Conservation (phyloP, 805 yeast genomes). For the Candida arabinofermentans region DNA sequence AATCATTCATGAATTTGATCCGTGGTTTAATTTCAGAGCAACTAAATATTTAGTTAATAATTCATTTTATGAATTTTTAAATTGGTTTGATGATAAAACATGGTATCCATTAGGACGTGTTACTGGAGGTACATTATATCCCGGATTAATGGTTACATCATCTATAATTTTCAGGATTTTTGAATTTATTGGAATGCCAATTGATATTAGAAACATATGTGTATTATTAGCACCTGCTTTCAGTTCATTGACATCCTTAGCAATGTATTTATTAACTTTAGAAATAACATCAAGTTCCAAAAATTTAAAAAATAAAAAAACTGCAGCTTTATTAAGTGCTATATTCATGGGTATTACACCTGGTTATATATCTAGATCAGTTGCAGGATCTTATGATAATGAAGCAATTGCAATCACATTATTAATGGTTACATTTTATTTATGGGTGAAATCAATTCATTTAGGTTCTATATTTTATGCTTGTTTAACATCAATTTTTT, state of each 20-base stretch:
- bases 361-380: conserved; percentile 96
- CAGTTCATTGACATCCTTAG: conserved; percentile 86
- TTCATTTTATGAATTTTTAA: conserved; percentile 85
- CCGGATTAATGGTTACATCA: conserved; percentile 98
- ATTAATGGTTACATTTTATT: conserved; percentile 89
- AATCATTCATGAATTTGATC: conserved; percentile 96
- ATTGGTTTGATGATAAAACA: conserved; percentile 98
- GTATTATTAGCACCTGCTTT: conserved; percentile 96
- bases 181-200: conserved; percentile 65
- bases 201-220: conserved; percentile 94
- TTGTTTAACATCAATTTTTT: conserved; percentile 76
- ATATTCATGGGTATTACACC: conserved; percentile 97
- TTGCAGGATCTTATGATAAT: conserved; percentile 97
- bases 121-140: conserved; percentile 97
- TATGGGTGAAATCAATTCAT: conserved; percentile 94
- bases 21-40: conserved; percentile 96
- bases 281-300: conserved; percentile 75
- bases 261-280: conserved; percentile 79
- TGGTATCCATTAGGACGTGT: conserved; percentile 99
- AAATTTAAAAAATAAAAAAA: conserved; percentile 26
- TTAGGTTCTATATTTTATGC: conserved; percentile 86
- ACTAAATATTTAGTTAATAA: conserved; percentile 85
- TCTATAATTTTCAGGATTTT: conserved; percentile 80
- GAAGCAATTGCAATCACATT: conserved; percentile 98
- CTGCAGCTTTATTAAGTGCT: conserved; percentile 90